Conservation (phyloP, 768 basidiomycete species). For the Lactarius akahatsu region DNA sequence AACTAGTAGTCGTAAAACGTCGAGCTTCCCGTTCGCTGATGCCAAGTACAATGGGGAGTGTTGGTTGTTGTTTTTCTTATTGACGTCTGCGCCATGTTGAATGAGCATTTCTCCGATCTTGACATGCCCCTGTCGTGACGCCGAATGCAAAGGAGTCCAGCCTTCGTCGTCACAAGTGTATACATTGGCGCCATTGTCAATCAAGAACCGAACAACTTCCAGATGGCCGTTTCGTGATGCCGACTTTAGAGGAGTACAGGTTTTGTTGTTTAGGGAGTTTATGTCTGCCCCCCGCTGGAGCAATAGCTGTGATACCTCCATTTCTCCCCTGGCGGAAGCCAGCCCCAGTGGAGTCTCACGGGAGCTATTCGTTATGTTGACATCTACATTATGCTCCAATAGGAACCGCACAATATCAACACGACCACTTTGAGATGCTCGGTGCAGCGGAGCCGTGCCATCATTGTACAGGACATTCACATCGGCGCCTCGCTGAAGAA, state of each 20-base stretch:
- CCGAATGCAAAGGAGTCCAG: background rate
- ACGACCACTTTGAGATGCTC: background rate
- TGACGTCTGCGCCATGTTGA: background rate
- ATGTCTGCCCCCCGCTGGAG: background rate
- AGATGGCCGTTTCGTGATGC: background rate
- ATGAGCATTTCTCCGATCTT: background rate
- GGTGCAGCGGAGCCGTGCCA: background rate
- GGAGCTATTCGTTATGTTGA: background rate
- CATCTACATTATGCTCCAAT: background rate
- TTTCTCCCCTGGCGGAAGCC: background rate
- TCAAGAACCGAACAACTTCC: background rate
- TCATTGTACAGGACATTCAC: background rate
- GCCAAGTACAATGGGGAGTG: background rate
- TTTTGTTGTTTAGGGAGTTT: background rate
- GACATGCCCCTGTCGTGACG: background rate
- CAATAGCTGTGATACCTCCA: background rate
- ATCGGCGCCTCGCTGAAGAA: conserved; percentile 7
- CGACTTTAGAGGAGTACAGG: too few species aligned
- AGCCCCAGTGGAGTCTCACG: background rate
- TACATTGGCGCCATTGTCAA: background rate
- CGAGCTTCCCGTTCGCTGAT: background rate
- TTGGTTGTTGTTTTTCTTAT: too few species aligned
- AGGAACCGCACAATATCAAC: background rate
- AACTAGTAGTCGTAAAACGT: background rate
- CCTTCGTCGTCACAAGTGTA: background rate